A percentile compares a stretch with the other conserved stretches of the same genome.
These are phyloP conservation scores for Russula dissimulans DNA, from an alignment of 768 basidiomycete species.

Conservation along the genomic window DNA sequence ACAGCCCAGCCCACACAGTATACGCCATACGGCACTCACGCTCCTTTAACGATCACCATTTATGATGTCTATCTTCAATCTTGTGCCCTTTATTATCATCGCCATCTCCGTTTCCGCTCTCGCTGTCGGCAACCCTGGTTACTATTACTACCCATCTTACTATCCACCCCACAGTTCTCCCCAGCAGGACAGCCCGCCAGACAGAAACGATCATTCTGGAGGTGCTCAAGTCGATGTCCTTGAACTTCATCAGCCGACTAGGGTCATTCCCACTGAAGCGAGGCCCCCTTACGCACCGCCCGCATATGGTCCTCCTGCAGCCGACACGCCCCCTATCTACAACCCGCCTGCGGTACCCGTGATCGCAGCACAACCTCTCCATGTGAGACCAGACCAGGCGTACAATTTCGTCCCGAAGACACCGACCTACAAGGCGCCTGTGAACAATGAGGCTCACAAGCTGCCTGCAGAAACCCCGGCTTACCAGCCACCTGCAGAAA, in stretches of 20 bases:
- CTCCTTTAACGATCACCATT: slow-evolving; percentile 7
- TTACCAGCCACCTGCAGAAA: not conserved
- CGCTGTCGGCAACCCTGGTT: not conserved
- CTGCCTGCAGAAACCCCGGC: not conserved
- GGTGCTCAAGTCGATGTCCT: not conserved
- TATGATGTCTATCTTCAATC: slow-evolving; percentile 11
- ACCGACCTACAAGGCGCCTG: too few species aligned
- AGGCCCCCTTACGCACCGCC: slow-evolving; percentile 2
- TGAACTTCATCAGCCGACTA: not conserved
- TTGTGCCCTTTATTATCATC: slow-evolving; percentile 6
- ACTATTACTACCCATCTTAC: slow-evolving; percentile 5
- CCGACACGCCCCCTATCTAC: not conserved
- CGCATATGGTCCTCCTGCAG: not conserved
- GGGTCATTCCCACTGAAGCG: not conserved
- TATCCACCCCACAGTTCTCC: not conserved
- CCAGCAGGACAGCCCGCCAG: not conserved
- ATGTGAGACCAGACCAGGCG: not conserved
- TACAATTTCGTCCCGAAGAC: not conserved
- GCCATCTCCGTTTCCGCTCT: slow-evolving; percentile 3
- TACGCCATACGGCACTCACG: slow-evolving; percentile 1
- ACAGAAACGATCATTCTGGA: not conserved
- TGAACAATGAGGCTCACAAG: too few species aligned
- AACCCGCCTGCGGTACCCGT: not conserved
- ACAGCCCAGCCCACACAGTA: not conserved
- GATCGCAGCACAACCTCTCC: not conserved